Evolutionary conservation across 495 filamentous ascomycete species (phyloP).

Genomic region (Amniculicola lignicola): DNA sequence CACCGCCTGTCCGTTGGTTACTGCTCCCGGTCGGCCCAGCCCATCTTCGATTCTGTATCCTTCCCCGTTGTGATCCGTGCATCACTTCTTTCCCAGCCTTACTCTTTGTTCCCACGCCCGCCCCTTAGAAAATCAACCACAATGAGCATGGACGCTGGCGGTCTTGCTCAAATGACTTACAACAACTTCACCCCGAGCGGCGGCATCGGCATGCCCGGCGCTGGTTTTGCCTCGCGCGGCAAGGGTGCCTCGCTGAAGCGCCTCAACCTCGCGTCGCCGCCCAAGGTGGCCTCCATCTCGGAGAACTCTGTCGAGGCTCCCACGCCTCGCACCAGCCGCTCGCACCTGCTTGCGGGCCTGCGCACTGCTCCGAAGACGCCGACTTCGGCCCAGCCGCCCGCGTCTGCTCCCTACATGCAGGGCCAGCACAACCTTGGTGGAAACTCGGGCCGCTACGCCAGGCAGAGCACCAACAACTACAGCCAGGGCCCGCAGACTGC

Average conservation of each 20-base stretch:
- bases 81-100: slow-evolving; percentile 19
- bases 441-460: slow-evolving; percentile 48
- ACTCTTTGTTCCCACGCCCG: slow-evolving; percentile 8
- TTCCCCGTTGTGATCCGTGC: slow-evolving; percentile 19
- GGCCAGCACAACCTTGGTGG: slow-evolving; percentile 47
- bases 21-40: neutral
- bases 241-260: slow-evolving; percentile 83
- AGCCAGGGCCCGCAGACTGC: slow-evolving; percentile 62
- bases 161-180: slow-evolving; percentile 99
- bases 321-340: slow-evolving; percentile 90
- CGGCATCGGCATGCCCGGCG: slow-evolving; percentile 66
- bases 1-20: slow-evolving; percentile 8
- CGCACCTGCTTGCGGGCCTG: slow-evolving; percentile 88
- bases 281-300: slow-evolving; percentile 63
- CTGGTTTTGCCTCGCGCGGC: slow-evolving; percentile 79
- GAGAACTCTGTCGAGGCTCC: slow-evolving; percentile 61
- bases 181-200: slow-evolving; percentile 62
- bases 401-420: slow-evolving; percentile 59
- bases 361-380: slow-evolving; percentile 90
- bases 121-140: slow-evolving; percentile 9
- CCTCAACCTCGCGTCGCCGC: slow-evolving; percentile 59
- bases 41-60: slow-evolving; percentile 32
- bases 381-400: slow-evolving; percentile 49
- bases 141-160: slow-evolving; percentile 95
- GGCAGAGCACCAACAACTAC: slow-evolving; percentile 38